Base-by-base conservation (phyloP, 352 stramenopile species). In the Phytopythium boreale region DNA sequence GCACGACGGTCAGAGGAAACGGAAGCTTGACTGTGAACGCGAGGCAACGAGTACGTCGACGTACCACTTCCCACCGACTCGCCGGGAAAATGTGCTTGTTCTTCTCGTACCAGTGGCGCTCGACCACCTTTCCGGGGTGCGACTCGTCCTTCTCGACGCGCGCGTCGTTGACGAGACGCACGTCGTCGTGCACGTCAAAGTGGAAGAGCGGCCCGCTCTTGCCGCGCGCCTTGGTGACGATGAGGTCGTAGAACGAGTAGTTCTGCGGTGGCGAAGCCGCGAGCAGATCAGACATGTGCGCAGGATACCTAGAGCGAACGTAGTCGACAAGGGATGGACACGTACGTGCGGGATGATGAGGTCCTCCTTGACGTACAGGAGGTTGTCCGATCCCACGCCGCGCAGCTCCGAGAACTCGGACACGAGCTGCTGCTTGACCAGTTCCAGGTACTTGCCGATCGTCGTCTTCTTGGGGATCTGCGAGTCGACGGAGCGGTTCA, bases 81-180 rank as follows among this genome's bases (percentile, higher is more conserved):
- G 96, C 97, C n/a, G 97, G 97, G 65, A 99, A 99, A 71, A 99
- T 99, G 68, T 99, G 97, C 64, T 99, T 99, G 82, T 99, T 99
- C 67, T 97, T 93, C 75, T 99, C 97, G 73, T 99, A 99, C 97
- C 97, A 99, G 58, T 95, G 76, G 34, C 97, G 90, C 71, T 99
- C 93, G 0, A 98, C 95, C 17, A 99, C 93, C 80, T 99, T 99
- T 1, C 97, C 97, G 17, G 97, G 96, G 68, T 99, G 97, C 29
- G 89, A 98, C 77, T 99, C 97, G 62, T 99, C 96, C 66, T 98
- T 99, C 74, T 99, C 96, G n/a, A 99, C 81, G 43, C 96, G 83
- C 50, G 84, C 77, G 75, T 99, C 97, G 17, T 98, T 79, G 7
- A 97, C 74, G 43, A 97, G 78, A 17, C 92, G 83, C 20, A 98